Base-by-base conservation (phyloP, 164 flowering plant species). In the Echeveria elegans region DNA sequence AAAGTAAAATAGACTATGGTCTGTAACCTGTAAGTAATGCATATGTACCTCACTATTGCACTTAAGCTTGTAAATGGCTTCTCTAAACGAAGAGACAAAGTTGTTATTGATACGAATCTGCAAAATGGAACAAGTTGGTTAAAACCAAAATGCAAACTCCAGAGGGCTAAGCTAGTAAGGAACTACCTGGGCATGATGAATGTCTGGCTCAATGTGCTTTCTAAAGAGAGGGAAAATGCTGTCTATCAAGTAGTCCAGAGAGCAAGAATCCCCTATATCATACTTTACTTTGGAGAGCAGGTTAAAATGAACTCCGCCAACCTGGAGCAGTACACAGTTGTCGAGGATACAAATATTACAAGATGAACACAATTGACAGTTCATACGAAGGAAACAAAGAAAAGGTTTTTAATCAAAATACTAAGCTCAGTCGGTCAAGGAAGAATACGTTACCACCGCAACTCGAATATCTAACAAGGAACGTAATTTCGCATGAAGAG, bases 31-130 rank as follows among this genome's bases (percentile, higher is more conserved):
- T 24, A 56, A 18, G 50, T 1, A 32, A 45, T 26, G 7, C 16
- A 11, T 29, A 79, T 87, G 65, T n/a, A 87, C 97, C 95, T 88
- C 88, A 68, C 81, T 90, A 80, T 76, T 88, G 82, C 97, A 95
- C 80, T 95, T 95, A 40, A 95, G 79, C 80, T 95, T 95, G 85
- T 95, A 95, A 66, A 89, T 89, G 67, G 97, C 90, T 82, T 92
- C 99, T 72, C 96, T 79, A 78, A 95, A 92, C 70, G 99, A 92
- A 66, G 97, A 91, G 61, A 87, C 97, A 78, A 88, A 95, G 79
- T 97, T 89, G 86, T 95, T 95, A 76, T 95, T 95, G 73, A 95
- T 95, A 74, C 99, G 83, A 71, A 95, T 92, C 99, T 95, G 96
- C 87, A 81, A 18, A 69, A 70, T 40, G 66, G 70, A 64, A 19